Evolutionary conservation across 2,329 filamentous ascomycete genomes (phyloP).

Genomic region (Aspergillus luchuensis): DNA sequence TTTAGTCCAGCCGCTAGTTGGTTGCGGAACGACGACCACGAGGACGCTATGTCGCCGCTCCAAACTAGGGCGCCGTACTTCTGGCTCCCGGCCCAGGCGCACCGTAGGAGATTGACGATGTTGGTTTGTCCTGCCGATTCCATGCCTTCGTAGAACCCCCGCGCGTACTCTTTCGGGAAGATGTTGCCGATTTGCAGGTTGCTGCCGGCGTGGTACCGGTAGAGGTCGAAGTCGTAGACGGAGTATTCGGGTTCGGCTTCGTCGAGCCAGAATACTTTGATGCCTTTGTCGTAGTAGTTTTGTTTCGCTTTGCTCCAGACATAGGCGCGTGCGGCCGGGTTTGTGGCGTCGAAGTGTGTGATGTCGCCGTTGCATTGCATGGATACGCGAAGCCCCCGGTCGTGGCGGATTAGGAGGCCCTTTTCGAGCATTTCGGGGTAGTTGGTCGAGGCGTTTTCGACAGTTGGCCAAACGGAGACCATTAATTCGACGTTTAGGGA

Average conservation of each 20-base stretch:
- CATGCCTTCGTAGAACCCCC: slow-evolving; percentile 63
- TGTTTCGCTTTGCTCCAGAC: slow-evolving; percentile 62
- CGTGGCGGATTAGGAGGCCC: slow-evolving; percentile 62
- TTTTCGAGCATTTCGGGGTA: slow-evolving; percentile 63
- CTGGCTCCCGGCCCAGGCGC: slow-evolving; percentile 62
- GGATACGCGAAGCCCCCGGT: slow-evolving; percentile 60
- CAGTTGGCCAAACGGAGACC: slow-evolving; percentile 70
- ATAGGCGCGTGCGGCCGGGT: slow-evolving; percentile 59
- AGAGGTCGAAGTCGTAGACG: slow-evolving; percentile 68
- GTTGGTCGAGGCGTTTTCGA: slow-evolving; percentile 61
- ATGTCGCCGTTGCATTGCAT: slow-evolving; percentile 63
- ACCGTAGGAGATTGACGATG: slow-evolving; percentile 62
- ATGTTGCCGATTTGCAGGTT: slow-evolving; percentile 62
- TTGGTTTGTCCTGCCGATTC: slow-evolving; percentile 54
- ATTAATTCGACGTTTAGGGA: slow-evolving; percentile 64
- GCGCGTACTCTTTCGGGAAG: slow-evolving; percentile 61
- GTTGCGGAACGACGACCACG: slow-evolving; percentile 61
- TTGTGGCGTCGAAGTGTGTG: slow-evolving; percentile 65
- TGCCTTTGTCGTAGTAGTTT: slow-evolving; percentile 65
- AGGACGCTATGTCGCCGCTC: slow-evolving; percentile 67
- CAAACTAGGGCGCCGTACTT: slow-evolving; percentile 67
- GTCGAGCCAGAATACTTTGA: slow-evolving; percentile 68
- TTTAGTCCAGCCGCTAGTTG: slow-evolving; percentile 66
- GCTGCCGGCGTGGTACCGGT: slow-evolving; percentile 60
- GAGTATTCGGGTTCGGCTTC: slow-evolving; percentile 68